A percentile compares a stretch with the other conserved stretches of the same genome.
Conservation (phyloP, 352 stramenopile genomes). For the Globisporangium viniferum region DNA sequence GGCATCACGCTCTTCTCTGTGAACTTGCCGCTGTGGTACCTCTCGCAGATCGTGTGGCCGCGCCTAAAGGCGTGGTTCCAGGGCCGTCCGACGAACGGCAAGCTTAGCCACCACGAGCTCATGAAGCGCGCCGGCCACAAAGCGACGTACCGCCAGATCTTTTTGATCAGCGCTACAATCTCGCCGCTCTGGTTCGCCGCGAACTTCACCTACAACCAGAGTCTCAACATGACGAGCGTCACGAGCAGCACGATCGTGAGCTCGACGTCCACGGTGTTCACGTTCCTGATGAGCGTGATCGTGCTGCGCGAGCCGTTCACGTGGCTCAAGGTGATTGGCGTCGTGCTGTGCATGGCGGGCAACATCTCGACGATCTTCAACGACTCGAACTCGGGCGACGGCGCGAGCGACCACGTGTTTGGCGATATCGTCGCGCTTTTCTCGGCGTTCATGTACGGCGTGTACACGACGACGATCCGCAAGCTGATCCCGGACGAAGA, state of each 20-base stretch:
- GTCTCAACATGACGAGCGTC: slow-evolving; percentile 91
- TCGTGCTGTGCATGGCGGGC: slow-evolving; percentile 85
- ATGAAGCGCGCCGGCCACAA: slow-evolving; percentile 28
- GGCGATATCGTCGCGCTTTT: slow-evolving; percentile 71
- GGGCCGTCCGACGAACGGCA: slow-evolving; percentile 31
- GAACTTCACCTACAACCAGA: slow-evolving; percentile 95
- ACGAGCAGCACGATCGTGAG: slow-evolving; percentile 95
- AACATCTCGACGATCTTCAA: slow-evolving; percentile 88
- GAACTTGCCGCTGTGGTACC: slow-evolving; percentile 78
- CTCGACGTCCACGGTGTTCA: slow-evolving; percentile 93
- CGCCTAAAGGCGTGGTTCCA: slow-evolving; percentile 32
- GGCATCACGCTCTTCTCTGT: slow-evolving; percentile 84
- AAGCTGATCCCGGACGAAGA: slow-evolving; percentile 75
- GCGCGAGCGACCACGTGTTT: slow-evolving; percentile 36
- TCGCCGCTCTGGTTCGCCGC: slow-evolving; percentile 94
- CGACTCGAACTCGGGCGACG: slow-evolving; percentile 46
- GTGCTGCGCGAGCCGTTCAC: slow-evolving; percentile 82
- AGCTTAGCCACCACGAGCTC: slow-evolving; percentile 35
- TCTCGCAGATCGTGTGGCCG: slow-evolving; percentile 49
- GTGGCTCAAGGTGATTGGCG: slow-evolving; percentile 81
- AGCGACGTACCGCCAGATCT: slow-evolving; percentile 42
- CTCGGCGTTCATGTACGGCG: slow-evolving; percentile 89
- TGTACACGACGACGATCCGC: slow-evolving; percentile 92
- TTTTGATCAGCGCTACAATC: slow-evolving; percentile 53
- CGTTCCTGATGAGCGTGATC: slow-evolving; percentile 87